These are phyloP conservation scores for Paecilomyces sp. DNA, from an alignment of 2,329 filamentous ascomycete species.

Conservation along the genomic window DNA sequence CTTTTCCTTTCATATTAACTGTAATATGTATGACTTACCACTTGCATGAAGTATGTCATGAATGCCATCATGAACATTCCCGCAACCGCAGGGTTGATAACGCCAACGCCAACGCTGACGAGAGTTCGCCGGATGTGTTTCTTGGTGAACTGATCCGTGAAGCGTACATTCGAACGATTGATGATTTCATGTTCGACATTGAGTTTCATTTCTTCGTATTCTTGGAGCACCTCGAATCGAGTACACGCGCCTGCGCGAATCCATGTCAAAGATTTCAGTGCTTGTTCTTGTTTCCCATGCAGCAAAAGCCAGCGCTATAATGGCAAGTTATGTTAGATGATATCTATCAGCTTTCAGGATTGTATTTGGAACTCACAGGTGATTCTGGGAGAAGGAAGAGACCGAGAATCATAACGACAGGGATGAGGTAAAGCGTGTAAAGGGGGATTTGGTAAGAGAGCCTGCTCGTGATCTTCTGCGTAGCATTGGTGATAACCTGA, in stretches of 20 bases:
- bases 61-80: not conserved
- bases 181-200: not conserved
- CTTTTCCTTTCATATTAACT: not conserved
- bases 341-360: not conserved
- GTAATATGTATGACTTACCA: not conserved
- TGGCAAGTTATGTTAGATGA: not conserved
- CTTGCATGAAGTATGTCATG: not conserved
- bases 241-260: conserved; percentile 10
- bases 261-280: conserved; percentile 8
- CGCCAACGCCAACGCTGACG: not conserved
- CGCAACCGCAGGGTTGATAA: not conserved
- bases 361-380: conserved; percentile 1
- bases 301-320: conserved; percentile 10
- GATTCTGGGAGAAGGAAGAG: conserved; percentile 10
- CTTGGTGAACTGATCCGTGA: not conserved
- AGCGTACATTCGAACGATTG: not conserved
- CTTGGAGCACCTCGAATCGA: conserved; percentile 9
- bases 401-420: conserved; percentile 2
- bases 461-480: conserved; percentile 4
- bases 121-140: not conserved
- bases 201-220: conserved; percentile 12
- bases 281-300: conserved; percentile 11
- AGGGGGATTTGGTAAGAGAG: conserved; percentile 11
- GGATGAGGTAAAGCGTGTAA: conserved; percentile 11
- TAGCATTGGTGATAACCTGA: conserved; percentile 9